These are phyloP conservation scores for Termitomyces sp. DNA, from an alignment of 768 basidiomycete species.

Conservation along the genomic window DNA sequence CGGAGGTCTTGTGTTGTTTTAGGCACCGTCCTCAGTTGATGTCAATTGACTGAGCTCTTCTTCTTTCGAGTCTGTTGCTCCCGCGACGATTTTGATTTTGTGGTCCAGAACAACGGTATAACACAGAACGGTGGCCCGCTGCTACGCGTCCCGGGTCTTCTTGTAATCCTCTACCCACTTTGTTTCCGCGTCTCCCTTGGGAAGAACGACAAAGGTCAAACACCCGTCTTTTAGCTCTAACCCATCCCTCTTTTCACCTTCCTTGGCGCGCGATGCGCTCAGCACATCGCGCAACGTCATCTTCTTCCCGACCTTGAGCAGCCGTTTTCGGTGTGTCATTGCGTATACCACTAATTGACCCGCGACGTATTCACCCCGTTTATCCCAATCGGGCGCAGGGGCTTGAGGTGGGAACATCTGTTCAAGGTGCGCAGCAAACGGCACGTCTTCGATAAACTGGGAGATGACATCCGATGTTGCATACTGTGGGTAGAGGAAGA, in stretches of 20 bases:
- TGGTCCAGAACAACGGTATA: not conserved
- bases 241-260: conserved; percentile 66
- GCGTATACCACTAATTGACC: conserved; percentile 77
- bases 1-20: not conserved
- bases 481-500: conserved; percentile 92
- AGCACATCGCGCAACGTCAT: conserved; percentile 83
- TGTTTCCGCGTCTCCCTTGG: conserved; percentile 71
- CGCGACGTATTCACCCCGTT: conserved; percentile 58
- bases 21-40: not conserved
- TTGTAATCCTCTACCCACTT: conserved; percentile 92
- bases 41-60: not conserved
- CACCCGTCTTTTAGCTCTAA: conserved; percentile 82
- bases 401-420: conserved; percentile 80
- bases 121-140: not conserved
- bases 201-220: conserved; percentile 74
- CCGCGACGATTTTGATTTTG: not conserved
- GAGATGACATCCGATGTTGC: conserved; percentile 87
- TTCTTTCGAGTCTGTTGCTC: not conserved
- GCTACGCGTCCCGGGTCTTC: conserved; percentile 34
- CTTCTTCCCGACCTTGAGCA: conserved; percentile 90
- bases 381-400: conserved; percentile 75
- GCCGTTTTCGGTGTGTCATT: conserved; percentile 66
- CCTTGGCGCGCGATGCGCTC: conserved; percentile 54
- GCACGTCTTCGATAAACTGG: conserved; percentile 79
- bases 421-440: conserved; percentile 73